These are phyloP conservation scores for Ophiostoma ulmi DNA, from an alignment of 2,329 filamentous ascomycete species.

Conservation along the genomic window DNA sequence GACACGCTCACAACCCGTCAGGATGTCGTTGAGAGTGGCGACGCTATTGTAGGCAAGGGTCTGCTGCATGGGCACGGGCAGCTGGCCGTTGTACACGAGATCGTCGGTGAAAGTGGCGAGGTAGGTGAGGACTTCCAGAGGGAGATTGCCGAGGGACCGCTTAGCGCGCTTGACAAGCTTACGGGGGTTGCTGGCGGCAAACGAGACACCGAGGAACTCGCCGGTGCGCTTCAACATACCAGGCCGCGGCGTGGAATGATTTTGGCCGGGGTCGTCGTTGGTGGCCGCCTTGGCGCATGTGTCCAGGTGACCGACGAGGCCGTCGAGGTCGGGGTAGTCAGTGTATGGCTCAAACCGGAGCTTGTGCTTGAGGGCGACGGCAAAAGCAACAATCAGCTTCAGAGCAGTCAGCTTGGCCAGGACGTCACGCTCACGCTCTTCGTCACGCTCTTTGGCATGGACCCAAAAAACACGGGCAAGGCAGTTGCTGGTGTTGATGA, in stretches of 20 bases:
- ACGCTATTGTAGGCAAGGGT: constrained; percentile 42
- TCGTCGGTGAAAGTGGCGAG: constrained; percentile 58
- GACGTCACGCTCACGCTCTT: constrained; percentile 57
- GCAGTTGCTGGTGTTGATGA: constrained; percentile 58
- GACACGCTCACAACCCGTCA: constrained; percentile 63
- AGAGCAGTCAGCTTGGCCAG: constrained; percentile 62
- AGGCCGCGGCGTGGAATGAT: constrained; percentile 31
- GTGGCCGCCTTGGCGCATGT: constrained; percentile 54
- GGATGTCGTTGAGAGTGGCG: constrained; percentile 56
- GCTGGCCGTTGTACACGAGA: constrained; percentile 45
- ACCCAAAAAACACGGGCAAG: constrained; percentile 80
- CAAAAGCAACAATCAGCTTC: constrained; percentile 65
- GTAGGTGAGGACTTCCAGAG: constrained; percentile 66
- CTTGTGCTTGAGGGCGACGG: constrained; percentile 65
- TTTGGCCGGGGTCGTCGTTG: constrained; percentile 35
- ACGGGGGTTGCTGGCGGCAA: constrained; percentile 63
- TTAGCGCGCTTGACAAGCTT: constrained; percentile 62
- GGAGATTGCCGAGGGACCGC: constrained; percentile 64
- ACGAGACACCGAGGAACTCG: constrained; percentile 61
- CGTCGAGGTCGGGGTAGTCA: constrained; percentile 60
- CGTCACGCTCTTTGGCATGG: constrained; percentile 58
- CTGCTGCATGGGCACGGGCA: constrained; percentile 46
- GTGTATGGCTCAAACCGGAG: constrained; percentile 68
- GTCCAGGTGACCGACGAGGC: constrained; percentile 58
- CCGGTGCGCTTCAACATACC: constrained; percentile 50